Evolutionary conservation across 352 stramenopile species (phyloP), one percentile per base, ranked within the genome.

Genomic region (Phytophthora sp.): DNA sequence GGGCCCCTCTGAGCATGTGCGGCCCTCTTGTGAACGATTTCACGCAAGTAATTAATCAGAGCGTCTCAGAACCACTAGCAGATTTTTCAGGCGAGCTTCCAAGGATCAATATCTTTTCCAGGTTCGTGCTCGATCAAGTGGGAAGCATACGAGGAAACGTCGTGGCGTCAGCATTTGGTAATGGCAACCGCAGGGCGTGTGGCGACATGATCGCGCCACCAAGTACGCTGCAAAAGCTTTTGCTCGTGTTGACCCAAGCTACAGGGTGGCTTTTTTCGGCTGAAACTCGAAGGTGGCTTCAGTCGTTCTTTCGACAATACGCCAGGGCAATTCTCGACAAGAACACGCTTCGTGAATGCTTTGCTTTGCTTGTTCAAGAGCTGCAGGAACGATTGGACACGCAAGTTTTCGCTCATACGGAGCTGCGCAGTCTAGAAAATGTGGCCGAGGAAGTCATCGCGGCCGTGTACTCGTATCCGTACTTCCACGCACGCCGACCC

Each of bases 371-470:
- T 34, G 24, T 83, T 13, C 32, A 43, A 1, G 67, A 82, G 38
- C 34, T 65, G 13, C 66, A 81, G 23, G 55, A 69, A 30, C 70
- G 57, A 0, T 46, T 85, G 46, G 66, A 85, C 56, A 62, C 53
- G 37, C 44, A 75, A 21, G 73, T 85, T 44, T 82, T 83, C 20
- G 39, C 41, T 3, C 32, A 38, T 24, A 75, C 70, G 24, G 50
- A 69, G 18, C 54, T 85, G 18, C 48, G 42, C 13, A 72, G 46
- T 15, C 58, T 83, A n/a, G 56, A 58, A 11, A 70, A 75, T 18
- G 62, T 65, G 7, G 71, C 76, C 11, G 76, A 85, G 28, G 73
- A 85, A 54, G 75, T 83, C 39, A 82, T 81, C 39, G 62, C 64
- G 2, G 72, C 63, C 3, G 70, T 82, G 28, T 85, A 85, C 65